These are phyloP conservation scores for Microbotryomycetes sp. DNA, from an alignment of 1,284 basidiomycete species.

Conservation along the genomic window DNA sequence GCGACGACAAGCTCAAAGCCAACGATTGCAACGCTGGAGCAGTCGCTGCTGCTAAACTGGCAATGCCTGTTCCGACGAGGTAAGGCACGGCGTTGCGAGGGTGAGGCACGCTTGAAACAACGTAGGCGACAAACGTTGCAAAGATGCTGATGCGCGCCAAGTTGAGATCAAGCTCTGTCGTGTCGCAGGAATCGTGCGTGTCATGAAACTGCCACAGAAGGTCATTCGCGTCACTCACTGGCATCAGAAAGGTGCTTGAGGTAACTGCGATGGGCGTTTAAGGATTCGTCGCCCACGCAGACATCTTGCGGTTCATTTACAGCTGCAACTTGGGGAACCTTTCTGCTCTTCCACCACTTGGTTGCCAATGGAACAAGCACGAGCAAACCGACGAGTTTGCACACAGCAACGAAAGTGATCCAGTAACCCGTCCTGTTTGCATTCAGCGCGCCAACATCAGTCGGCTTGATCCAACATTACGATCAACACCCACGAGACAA, in stretches of 20 bases:
- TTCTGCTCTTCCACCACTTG: too few relatives aligned
- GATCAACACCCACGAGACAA: too few relatives aligned
- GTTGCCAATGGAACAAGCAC: slow-evolving; percentile 21
- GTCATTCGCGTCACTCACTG: background rate
- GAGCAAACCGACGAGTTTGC: slow-evolving; percentile 24
- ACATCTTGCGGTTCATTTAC: too few relatives aligned
- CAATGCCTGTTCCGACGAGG: slow-evolving; percentile 43
- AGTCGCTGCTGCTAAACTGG: slow-evolving; percentile 55
- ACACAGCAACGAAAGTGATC: slow-evolving; percentile 14
- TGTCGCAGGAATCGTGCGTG: too few relatives aligned
- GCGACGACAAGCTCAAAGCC: slow-evolving; percentile 55
- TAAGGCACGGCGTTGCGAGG: background rate
- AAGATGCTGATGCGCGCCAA: slow-evolving; percentile 9
- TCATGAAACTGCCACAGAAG: background rate
- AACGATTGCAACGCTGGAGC: slow-evolving; percentile 60
- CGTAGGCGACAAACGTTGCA: slow-evolving; percentile 17
- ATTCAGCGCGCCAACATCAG: too few relatives aligned
- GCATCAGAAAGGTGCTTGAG: background rate
- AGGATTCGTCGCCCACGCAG: too few relatives aligned
- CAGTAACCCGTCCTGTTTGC: slow-evolving; percentile 18
- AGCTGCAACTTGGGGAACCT: too few relatives aligned
- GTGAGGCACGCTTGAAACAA: slow-evolving; percentile 15
- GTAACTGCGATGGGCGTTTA: too few relatives aligned
- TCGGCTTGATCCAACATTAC: too few relatives aligned
- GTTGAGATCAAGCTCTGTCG: slow-evolving; percentile 27